Evolutionary conservation across 2,329 filamentous ascomycete species (phyloP).

Genomic region (Cordyceps fumosorosea): DNA sequence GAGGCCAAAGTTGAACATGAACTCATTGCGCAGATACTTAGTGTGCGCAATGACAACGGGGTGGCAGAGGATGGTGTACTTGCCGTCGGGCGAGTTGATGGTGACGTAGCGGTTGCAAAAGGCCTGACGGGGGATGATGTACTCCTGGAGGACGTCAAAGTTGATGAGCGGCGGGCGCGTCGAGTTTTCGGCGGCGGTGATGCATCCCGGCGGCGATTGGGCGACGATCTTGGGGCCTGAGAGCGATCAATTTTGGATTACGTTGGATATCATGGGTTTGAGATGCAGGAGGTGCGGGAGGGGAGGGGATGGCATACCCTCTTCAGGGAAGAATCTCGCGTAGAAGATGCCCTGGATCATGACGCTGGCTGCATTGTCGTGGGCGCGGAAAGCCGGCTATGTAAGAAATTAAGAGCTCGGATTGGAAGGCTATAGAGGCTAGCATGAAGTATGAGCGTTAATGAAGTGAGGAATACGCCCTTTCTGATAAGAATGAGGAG

Average conservation of each 20-base stretch:
- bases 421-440: background rate
- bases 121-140: slow-evolving; percentile 89
- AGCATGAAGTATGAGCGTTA: background rate
- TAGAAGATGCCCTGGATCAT: slow-evolving; percentile 70
- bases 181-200: slow-evolving; percentile 38
- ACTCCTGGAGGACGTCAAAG: slow-evolving; percentile 81
- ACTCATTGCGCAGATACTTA: slow-evolving; percentile 85
- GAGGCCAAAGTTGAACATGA: slow-evolving; percentile 96
- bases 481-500: background rate
- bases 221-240: slow-evolving; percentile 56
- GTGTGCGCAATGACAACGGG: slow-evolving; percentile 80
- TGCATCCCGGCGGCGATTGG: slow-evolving; percentile 56
- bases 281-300: background rate
- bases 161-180: slow-evolving; percentile 60
- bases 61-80: slow-evolving; percentile 76
- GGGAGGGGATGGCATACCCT: slow-evolving; percentile 38
- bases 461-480: background rate
- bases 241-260: background rate
- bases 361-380: slow-evolving; percentile 16
- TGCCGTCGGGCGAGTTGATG: slow-evolving; percentile 62
- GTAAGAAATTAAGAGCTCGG: background rate
- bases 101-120: slow-evolving; percentile 90
- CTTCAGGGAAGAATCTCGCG: slow-evolving; percentile 59
- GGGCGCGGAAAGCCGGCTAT: background rate
- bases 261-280: background rate